Conservation (phyloP, 768 basidiomycete species). For the Glaciozyma antarctica region DNA sequence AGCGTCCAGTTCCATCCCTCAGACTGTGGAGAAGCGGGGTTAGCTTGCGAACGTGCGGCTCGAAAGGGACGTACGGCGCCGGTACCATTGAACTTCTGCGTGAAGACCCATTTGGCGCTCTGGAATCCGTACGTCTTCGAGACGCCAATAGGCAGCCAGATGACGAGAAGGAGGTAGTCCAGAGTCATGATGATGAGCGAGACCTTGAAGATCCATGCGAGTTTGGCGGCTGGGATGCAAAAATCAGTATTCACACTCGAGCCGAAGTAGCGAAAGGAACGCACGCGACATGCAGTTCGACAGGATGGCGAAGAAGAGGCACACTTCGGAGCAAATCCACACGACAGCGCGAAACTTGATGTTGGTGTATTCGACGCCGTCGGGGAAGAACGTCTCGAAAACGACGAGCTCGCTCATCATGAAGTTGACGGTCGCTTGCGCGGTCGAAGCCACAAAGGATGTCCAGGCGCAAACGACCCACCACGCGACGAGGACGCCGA, state of each 20-base stretch:
- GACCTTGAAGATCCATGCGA: constrained; percentile 67
- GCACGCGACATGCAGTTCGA: constrained; percentile 78
- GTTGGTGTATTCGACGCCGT: constrained; percentile 59
- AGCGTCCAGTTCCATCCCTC: constrained; percentile 86
- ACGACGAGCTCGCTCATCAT: constrained; percentile 72
- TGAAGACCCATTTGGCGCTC: constrained; percentile 72
- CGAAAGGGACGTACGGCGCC: constrained; percentile 46
- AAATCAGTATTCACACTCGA: neutral
- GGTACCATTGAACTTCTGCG: constrained; percentile 74
- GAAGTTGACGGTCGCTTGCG: constrained; percentile 82
- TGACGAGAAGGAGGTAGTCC: constrained; percentile 76
- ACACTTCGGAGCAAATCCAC: constrained; percentile 68
- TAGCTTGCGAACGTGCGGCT: too few species aligned
- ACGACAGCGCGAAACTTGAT: constrained; percentile 77
- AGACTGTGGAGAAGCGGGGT: constrained; percentile 36
- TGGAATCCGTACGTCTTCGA: constrained; percentile 82
- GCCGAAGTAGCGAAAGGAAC: neutral
- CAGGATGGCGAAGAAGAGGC: constrained; percentile 60
- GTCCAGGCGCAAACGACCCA: constrained; percentile 92
- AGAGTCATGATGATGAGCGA: constrained; percentile 65
- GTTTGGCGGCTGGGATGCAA: constrained; percentile 41
- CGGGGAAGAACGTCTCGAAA: constrained; percentile 73
- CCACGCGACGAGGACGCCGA: constrained; percentile 85
- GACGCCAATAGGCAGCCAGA: constrained; percentile 88
- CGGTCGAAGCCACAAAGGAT: constrained; percentile 81